Percentiles rank a stretch among this genome's conserved stretches.
phyloP scores from a whole-genome alignment of 164 flowering plant genomes.

The Platanus orientalis region DNA sequence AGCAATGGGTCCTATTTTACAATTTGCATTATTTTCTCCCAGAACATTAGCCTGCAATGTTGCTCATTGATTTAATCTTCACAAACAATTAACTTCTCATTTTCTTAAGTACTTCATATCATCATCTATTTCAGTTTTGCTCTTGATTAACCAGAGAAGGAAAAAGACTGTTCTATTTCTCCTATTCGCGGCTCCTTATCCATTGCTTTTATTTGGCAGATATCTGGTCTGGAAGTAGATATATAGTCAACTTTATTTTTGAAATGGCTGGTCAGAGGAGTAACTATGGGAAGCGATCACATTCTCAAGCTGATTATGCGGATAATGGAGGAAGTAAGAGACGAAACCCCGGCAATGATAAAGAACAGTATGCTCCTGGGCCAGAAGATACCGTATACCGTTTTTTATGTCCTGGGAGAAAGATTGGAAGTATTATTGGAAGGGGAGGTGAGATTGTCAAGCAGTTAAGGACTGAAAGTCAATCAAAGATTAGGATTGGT shows the following conservation, averaged over 20 bases:
- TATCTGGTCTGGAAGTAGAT: neutral
- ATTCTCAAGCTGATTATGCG: constrained; percentile 41
- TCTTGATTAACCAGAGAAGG: no score
- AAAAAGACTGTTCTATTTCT: neutral
- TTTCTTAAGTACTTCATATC: neutral
- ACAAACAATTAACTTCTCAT: neutral
- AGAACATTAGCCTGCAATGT: no score
- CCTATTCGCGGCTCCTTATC: neutral
- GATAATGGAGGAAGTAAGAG: constrained; percentile 50
- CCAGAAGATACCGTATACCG: constrained; percentile 86
- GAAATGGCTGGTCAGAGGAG: constrained; percentile 56
- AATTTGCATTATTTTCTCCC: no score
- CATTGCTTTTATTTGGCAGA: neutral
- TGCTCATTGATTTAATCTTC: no score
- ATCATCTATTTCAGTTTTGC: no score
- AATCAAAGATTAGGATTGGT: constrained; percentile 86
- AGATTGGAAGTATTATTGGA: constrained; percentile 97
- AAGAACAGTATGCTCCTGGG: constrained; percentile 47
- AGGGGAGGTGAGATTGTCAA: constrained; percentile 96
- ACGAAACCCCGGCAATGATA: constrained; percentile 43
- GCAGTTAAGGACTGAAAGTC: constrained; percentile 82
- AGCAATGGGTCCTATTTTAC: no score
- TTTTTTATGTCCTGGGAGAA: constrained; percentile 74
- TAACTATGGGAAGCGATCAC: constrained; percentile 45
- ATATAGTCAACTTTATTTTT: neutral